Evolutionary conservation across 495 filamentous ascomycete genomes (phyloP).

Genomic region (Cercophora samala): DNA sequence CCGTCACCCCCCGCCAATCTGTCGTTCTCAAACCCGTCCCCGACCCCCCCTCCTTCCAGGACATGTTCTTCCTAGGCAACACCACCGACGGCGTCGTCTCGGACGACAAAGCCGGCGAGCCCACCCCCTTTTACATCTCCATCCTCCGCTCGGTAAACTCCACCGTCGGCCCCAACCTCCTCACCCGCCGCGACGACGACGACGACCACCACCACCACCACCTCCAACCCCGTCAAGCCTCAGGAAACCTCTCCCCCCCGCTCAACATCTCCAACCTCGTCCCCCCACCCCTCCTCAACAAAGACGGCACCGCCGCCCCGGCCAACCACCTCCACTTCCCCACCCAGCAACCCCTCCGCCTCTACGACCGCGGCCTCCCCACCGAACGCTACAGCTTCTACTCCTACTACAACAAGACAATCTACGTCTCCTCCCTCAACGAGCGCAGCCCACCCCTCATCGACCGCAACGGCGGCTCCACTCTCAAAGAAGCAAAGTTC

Average conservation of each 20-base stretch:
- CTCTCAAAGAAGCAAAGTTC: slow-evolving; percentile 56
- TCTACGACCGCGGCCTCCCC: slow-evolving; percentile 75
- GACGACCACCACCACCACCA: neutral
- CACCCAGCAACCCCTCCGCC: slow-evolving; percentile 70
- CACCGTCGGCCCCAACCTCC: slow-evolving; percentile 34
- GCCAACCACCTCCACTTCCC: slow-evolving; percentile 67
- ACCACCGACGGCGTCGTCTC: slow-evolving; percentile 68
- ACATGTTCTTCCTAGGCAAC: slow-evolving; percentile 76
- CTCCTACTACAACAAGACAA: slow-evolving; percentile 83
- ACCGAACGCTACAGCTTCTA: slow-evolving; percentile 95
- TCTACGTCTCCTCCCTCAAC: slow-evolving; percentile 63
- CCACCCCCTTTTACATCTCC: slow-evolving; percentile 66
- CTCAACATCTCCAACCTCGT: slow-evolving; percentile 50
- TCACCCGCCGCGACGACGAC: slow-evolving; percentile 35
- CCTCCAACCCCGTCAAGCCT: neutral
- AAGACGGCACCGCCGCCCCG: slow-evolving; percentile 67
- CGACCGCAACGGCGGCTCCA: slow-evolving; percentile 65
- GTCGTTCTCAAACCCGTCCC: slow-evolving; percentile 19
- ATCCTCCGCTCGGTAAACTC: slow-evolving; percentile 38
- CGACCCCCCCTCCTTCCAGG: slow-evolving; percentile 47
- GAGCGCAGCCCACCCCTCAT: slow-evolving; percentile 36
- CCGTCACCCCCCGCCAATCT: slow-evolving; percentile 34
- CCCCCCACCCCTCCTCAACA: slow-evolving; percentile 56
- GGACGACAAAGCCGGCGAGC: slow-evolving; percentile 60
- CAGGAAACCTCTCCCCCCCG: slow-evolving; percentile 4